Percentiles rank a stretch among this genome's conserved stretches.
These are phyloP conservation scores for Phytophthora brassicae DNA, from an alignment of 352 stramenopile genomes.

Conservation along the genomic window DNA sequence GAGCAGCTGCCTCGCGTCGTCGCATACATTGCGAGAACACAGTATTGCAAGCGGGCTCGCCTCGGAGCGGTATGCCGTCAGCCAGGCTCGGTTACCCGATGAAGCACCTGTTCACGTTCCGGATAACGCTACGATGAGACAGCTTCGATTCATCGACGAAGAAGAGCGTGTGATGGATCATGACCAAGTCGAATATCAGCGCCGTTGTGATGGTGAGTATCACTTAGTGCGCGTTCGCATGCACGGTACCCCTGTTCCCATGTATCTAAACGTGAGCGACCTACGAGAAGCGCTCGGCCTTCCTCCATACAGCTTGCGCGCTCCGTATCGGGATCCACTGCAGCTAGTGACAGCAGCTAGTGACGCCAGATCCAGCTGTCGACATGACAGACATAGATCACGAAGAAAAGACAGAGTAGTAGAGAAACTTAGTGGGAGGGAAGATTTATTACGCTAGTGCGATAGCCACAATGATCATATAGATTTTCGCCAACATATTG, in stretches of 20 bases:
- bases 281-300: neutral
- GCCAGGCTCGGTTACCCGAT: neutral
- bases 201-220: neutral
- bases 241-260: neutral
- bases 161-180: neutral
- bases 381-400: constrained; percentile 5
- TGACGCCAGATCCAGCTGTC: neutral
- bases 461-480: constrained; percentile 13
- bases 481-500: constrained; percentile 3
- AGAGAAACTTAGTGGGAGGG: neutral
- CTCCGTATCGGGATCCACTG: neutral
- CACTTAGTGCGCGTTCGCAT: neutral
- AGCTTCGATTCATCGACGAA: neutral
- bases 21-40: neutral
- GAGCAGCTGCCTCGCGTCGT: constrained; percentile 1
- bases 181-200: neutral
- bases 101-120: neutral
- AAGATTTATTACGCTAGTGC: constrained; percentile 8
- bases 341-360: neutral
- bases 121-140: neutral
- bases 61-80: neutral
- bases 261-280: neutral
- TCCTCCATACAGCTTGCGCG: constrained; percentile 1
- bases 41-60: too few species aligned
- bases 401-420: neutral